Percentiles rank a stretch among this genome's conserved stretches.
Evolutionary conservation across 164 flowering plant species (phyloP).

Genomic region (Saururus chinensis): DNA sequence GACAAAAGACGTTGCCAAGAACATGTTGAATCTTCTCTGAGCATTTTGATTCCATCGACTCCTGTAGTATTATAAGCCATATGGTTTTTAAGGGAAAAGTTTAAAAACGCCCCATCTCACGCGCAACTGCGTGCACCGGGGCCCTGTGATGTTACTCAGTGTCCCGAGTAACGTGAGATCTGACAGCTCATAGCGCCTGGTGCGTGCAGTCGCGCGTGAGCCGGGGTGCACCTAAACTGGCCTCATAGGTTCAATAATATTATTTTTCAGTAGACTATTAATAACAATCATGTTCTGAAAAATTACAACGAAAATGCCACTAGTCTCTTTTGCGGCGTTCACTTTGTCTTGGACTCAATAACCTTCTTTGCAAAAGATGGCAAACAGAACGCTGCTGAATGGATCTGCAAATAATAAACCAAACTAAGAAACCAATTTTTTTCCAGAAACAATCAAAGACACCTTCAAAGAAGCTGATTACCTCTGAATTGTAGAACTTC

Average conservation of each 20-base stretch:
- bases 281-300: neutral
- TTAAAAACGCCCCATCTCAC: no score
- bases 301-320: neutral
- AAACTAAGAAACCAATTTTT: no score
- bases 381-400: slow-evolving; percentile 49
- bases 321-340: neutral
- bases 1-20: no score
- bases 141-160: no score
- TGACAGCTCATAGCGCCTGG: no score
- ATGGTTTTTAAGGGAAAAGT: no score
- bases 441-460: neutral
- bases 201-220: no score
- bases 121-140: no score
- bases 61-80: neutral
- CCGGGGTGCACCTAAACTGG: no score
- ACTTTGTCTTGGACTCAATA: slow-evolving; percentile 17
- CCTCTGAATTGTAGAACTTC: slow-evolving; percentile 58
- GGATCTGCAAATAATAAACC: slow-evolving; percentile 24
- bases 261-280: neutral
- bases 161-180: no score
- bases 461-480: slow-evolving; percentile 1
- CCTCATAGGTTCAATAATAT: no score
- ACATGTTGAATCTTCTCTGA: neutral
- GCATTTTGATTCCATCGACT: neutral
- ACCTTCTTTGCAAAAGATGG: slow-evolving; percentile 42